A percentile compares a stretch with the other conserved stretches of the same genome.
Conservation (phyloP, 2,329 filamentous ascomycete species). For the Colletotrichum eremochloae region DNA sequence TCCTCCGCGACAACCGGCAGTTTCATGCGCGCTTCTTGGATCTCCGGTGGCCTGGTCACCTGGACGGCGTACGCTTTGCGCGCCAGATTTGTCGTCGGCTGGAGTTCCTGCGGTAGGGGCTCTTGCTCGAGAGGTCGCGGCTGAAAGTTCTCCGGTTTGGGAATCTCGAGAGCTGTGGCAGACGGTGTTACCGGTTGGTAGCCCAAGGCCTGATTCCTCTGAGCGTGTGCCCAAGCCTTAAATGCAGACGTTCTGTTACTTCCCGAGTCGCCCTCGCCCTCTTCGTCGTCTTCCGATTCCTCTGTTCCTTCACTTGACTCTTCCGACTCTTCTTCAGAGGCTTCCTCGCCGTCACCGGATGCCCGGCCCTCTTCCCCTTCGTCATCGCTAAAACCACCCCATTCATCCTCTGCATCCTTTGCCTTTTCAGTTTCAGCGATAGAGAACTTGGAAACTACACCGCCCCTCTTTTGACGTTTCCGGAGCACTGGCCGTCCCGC, state of each 20-base stretch:
- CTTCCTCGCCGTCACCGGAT: slow-evolving; percentile 36
- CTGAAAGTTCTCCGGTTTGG: slow-evolving; percentile 72
- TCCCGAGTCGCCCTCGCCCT: slow-evolving; percentile 48
- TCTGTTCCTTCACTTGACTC: slow-evolving; percentile 45
- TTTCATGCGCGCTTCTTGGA: slow-evolving; percentile 82
- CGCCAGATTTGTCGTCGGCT: slow-evolving; percentile 69
- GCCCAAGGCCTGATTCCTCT: slow-evolving; percentile 87
- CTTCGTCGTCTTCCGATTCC: slow-evolving; percentile 47
- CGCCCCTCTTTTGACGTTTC: slow-evolving; percentile 81
- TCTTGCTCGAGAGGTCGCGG: slow-evolving; percentile 79
- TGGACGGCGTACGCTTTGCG: slow-evolving; percentile 83
- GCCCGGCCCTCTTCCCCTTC: slow-evolving; percentile 11
- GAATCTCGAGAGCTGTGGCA: slow-evolving; percentile 63
- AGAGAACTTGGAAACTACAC: slow-evolving; percentile 68
- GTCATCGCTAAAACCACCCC: slow-evolving; percentile 43
- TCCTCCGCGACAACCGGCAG: slow-evolving; percentile 95
- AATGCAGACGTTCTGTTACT: slow-evolving; percentile 74
- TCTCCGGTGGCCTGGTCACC: slow-evolving; percentile 76
- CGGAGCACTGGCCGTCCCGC: slow-evolving; percentile 85
- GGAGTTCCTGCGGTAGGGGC: slow-evolving; percentile 75
- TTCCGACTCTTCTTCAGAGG: slow-evolving; percentile 48
- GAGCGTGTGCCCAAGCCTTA: slow-evolving; percentile 91
- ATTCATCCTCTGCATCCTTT: slow-evolving; percentile 47
- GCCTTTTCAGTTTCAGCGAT: slow-evolving; percentile 55
- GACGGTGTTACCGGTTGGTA: slow-evolving; percentile 63